Base-by-base conservation (phyloP, 2,329 filamentous ascomycete genomes). In the Colletotrichum costaricense region DNA sequence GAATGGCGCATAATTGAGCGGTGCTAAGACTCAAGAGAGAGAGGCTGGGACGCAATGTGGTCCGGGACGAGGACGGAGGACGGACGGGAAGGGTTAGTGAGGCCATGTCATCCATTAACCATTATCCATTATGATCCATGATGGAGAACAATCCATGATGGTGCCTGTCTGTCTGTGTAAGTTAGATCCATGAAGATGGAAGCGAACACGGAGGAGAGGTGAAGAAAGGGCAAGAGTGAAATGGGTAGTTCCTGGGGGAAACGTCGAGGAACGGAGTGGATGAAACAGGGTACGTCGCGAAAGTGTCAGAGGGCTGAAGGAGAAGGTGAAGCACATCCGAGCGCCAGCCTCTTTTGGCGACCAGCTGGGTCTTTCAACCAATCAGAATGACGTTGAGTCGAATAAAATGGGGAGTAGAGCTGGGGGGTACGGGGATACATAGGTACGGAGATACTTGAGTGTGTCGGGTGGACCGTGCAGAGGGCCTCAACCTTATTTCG, bases 281-380 rank as follows among this genome's bases (percentile, higher is more conserved):
- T 68, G 80, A 82, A 81, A 82, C 80, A 67, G 73, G 78, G 72
- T 72, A 35, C 70, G 81, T 81, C 79, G 79, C 80, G 79, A 74
- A 68, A 75, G 55, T 78, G 81, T 82, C 78, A 77, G 79, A 81
- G 77, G 62, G 67, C 71, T 72, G 56, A 58, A 62, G 62, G 67
- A 75, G 75, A 54, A 42, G 19, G 67, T 80, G 80, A 79, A 75
- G 81, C 80, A 79, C 73, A 70, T 74, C 68, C 73, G 71, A 74
- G 73, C 65, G 67, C 68, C 62, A 59, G 68, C 67, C 56, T 63
- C 72, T 68, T 63, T 56, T 22, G 59, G 49, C 7, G 5, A 16
- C 59, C 16, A 2, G 42, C 2, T 0, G 33, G 5, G 16, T 4
- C 6, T 1, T 46, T 4, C 57, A 33, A 52, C 73, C 54, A 72